A percentile compares a stretch with the other conserved stretches of the same genome.
Conservation (phyloP, 768 basidiomycete genomes). For the Suillus decipiens region DNA sequence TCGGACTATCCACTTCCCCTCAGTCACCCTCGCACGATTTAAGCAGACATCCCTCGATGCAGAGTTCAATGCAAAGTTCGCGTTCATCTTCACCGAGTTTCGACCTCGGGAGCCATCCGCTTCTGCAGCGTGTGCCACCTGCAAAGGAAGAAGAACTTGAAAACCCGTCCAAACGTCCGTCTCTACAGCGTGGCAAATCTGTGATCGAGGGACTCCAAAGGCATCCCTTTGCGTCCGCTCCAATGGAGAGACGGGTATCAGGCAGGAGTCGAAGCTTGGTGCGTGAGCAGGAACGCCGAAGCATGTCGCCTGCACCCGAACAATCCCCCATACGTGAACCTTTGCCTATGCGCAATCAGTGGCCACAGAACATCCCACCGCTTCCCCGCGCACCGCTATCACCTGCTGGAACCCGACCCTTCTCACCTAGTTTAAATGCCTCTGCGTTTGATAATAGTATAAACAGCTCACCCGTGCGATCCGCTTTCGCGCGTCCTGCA, state of each 20-base stretch:
- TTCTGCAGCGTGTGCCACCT: conserved; percentile 4
- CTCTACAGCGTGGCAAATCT: background rate
- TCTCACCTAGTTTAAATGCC: conserved; percentile 14
- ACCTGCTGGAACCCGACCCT: background rate
- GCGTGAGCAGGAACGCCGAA: conserved; percentile 17
- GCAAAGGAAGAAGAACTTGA: conserved; percentile 20
- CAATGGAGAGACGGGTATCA: conserved; percentile 1
- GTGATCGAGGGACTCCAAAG: background rate
- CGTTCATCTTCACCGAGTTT: conserved; percentile 5
- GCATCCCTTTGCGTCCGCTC: background rate
- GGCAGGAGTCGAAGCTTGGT: conserved; percentile 6
- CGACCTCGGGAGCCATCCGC: conserved; percentile 3
- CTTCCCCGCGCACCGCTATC: conserved; percentile 30
- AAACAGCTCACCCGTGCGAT: background rate
- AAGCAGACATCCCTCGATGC: background rate
- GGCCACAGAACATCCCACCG: conserved; percentile 29
- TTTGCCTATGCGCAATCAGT: conserved; percentile 17
- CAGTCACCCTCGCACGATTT: background rate
- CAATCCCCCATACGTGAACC: background rate
- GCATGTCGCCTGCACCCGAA: conserved; percentile 6
- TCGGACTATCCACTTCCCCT: conserved; percentile 17
- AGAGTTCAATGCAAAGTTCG: conserved; percentile 1
- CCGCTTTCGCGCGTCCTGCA: conserved; percentile 4
- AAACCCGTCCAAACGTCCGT: background rate
- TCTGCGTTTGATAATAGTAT: background rate